Base-by-base conservation (phyloP, 2,329 filamentous ascomycete species). In the Xylariaceae sp. region DNA sequence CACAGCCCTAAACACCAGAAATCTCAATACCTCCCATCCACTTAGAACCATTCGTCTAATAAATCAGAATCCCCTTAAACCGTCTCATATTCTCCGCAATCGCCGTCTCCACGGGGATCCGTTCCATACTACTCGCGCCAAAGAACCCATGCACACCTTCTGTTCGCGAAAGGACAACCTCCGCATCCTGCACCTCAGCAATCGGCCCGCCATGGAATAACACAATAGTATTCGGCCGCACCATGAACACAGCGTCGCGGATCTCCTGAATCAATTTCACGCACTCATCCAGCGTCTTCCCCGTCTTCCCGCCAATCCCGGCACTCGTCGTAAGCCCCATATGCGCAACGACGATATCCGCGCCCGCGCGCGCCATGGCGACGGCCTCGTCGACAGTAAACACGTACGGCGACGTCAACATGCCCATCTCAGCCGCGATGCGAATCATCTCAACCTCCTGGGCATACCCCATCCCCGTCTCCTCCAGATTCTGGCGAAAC, bases 191-290 rank as follows among this genome's bases (percentile, higher is more conserved):
- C 0, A 85, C 84, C 55, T 77, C 78, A 2, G 86, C 85, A 63
- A 90, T 87, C 0, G 87, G 86, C 0, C 87, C 87, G 0, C 87
- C 87, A 68, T 89, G 87, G 62, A 86, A 88, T n/a, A 89, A 69
- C 15, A 89, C 81, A 54, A 89, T 82, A 9, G 88, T 74, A 10
- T 88, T 82, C 0, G 74, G 70, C 7, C 82, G 82, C 51, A 88
- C 76, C 55, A 73, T 70, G 0, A 76, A 75, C 0, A 83, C 85
- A 0, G 81, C 83, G 69, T 88, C 84, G 17, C 81, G 75, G 66
- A 89, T 88, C 34, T 80, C 78, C 73, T 88, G 85, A 3, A 89
- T 79, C 51, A 83, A 70, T 59, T 71, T 68, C 1, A 88, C 84
- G 63, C 82, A 84, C n/a, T 88, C 83, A 44, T 89, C 86, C 13